A percentile compares a stretch with the other conserved stretches of the same genome.
Conservation (phyloP, 2,329 filamentous ascomycete species). For the Exophiala sideris region DNA sequence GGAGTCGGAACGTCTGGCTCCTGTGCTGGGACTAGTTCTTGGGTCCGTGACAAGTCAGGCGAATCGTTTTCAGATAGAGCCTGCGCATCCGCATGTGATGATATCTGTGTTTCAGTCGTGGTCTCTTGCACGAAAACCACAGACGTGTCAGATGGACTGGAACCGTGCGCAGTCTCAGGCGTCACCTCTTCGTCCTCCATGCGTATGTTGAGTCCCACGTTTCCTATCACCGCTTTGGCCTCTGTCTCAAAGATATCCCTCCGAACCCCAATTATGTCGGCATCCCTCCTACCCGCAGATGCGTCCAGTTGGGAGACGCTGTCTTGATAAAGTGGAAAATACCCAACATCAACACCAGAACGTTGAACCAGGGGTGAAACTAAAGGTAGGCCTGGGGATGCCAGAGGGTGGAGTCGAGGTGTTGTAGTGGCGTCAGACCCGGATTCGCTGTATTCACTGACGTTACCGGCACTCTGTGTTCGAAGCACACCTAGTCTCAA, state of each 20-base stretch:
- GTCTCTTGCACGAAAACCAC: no score
- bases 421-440: conserved; percentile 21
- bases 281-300: conserved; percentile 5
- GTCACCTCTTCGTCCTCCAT: no score
- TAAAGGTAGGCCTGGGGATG: conserved; percentile 39
- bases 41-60: no score
- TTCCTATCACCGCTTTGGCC: no score
- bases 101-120: no score
- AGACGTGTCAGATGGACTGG: no score
- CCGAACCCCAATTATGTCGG: not conserved
- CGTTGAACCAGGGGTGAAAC: conserved; percentile 38
- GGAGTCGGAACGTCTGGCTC: not conserved
- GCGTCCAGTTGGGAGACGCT: conserved; percentile 24
- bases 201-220: no score
- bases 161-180: no score
- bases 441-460: not conserved
- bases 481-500: conserved; percentile 1
- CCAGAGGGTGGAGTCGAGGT: conserved; percentile 38
- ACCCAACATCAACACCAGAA: conserved; percentile 29
- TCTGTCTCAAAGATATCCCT: no score
- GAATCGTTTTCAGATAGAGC: no score
- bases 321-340: conserved; percentile 31
- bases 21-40: not conserved
- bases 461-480: not conserved
- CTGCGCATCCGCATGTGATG: no score